Percentiles rank a stretch among this genome's conserved stretches.
Conservation (phyloP, 371 early-diverging fungal species). For the Mucor indicus region DNA sequence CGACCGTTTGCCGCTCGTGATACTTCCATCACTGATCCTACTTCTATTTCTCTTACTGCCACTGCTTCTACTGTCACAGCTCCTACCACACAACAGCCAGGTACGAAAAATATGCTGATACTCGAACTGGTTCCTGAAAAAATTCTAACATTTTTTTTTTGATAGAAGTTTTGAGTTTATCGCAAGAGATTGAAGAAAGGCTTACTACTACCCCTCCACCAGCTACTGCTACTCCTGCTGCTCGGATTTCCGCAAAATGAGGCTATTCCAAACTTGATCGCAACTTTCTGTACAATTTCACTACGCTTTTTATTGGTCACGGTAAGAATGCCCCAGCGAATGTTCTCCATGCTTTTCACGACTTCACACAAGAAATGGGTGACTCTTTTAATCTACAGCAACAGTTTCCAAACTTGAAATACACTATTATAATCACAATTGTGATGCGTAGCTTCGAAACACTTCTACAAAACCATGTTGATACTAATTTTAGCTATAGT, state of each 20-base stretch:
- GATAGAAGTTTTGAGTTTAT: no score
- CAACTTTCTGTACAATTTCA: not conserved
- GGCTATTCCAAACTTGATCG: not conserved
- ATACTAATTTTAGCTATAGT: not conserved
- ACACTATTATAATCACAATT: not conserved
- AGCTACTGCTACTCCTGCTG: no score
- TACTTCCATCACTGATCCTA: no score
- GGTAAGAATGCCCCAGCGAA: not conserved
- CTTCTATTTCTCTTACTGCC: no score
- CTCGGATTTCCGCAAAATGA: not conserved
- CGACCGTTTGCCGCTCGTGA: no score
- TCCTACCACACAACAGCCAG: no score
- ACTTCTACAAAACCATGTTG: not conserved
- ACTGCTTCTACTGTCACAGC: no score
- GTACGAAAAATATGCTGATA: no score
- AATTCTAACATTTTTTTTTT: no score
- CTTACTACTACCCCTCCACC: no score
- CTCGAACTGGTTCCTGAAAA: no score
- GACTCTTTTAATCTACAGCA: not conserved
- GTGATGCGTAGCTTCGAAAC: conserved; percentile 1
- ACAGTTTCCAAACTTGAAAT: not conserved
- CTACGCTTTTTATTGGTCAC: not conserved
- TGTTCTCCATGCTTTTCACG: not conserved
- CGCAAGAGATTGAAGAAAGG: no score
- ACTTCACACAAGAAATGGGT: not conserved